Base-by-base conservation (phyloP, 176 grass and related monocot genomes). In the Triticum dicoccoides region DNA sequence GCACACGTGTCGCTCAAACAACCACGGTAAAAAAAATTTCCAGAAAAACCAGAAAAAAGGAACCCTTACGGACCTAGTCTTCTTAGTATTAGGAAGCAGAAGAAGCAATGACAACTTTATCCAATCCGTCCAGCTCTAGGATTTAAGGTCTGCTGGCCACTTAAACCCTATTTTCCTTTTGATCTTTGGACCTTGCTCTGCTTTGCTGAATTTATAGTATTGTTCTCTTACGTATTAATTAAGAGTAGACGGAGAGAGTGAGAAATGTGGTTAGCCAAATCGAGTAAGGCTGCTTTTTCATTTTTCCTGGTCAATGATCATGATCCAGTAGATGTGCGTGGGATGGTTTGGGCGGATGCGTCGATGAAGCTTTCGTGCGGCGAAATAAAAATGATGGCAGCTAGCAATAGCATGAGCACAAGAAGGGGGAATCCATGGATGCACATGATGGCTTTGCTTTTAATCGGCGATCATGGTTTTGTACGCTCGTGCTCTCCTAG, bases 401-500 rank as follows among this genome's bases (percentile, higher is more conserved):
- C 8, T 9, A 59, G 45, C 7, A 42, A 42, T 52, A 45, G 83
- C 38, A 66, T 17, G 80, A 47, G 80, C 66, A 74, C 74, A 75
- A 24, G 80, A 86, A 27, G 6, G 27, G 52, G 30, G 49, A 64
- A 70, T 80, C 77, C 86, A 71, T 54, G 51, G 51, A 54, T 17
- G 51, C 51, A 54, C 82, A 88, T 88, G 89, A 91, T 91, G 77
- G 86, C 77, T 42, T 71, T 56, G 70, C 89, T 91, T 88, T 88
- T 80, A 85, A 85, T 82, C 61, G 77, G 89, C 4, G 78, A 91
- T 88, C 89, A 88, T 81, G 76, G 76, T 37, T 37, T 11, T 59
- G 70, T 21, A 79, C 69, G 18, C 17, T 87, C 30, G 89, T 80
- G n/a, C 56, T n/a, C 41, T 33, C 13, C 51, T 38, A 32, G 78